Percentiles rank a stretch among this genome's conserved stretches.
Conservation (phyloP, 78 protist genomes). For the Planoprotostelium fungivorum region DNA sequence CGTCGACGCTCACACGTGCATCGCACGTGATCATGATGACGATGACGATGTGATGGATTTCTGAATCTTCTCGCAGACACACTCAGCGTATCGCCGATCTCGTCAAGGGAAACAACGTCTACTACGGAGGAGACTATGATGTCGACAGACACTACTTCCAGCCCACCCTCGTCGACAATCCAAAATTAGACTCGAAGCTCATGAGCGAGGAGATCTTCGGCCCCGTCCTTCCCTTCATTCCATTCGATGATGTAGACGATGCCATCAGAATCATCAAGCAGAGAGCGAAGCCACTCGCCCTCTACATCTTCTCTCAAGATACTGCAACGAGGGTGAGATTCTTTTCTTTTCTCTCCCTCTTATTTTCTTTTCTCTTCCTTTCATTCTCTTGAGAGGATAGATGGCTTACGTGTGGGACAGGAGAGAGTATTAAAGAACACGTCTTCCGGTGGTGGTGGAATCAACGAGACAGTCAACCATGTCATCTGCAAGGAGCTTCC, state of each 20-base stretch:
- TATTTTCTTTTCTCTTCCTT: too few relatives aligned
- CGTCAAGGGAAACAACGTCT: conserved; percentile 31
- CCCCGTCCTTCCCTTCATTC: conserved; percentile 80
- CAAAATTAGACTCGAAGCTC: conserved; percentile 41
- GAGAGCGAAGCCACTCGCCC: conserved; percentile 72
- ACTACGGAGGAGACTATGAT: conserved; percentile 64
- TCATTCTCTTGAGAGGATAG: background rate
- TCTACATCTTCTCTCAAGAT: conserved; percentile 77
- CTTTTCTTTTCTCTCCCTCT: too few relatives aligned
- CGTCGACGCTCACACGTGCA: too few relatives aligned
- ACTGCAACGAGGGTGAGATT: background rate
- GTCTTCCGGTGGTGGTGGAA: conserved; percentile 38
- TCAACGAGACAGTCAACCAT: conserved; percentile 50
- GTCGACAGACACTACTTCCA: conserved; percentile 28
- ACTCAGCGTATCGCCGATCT: conserved; percentile 13
- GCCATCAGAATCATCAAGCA: conserved; percentile 38
- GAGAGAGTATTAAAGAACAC: conserved; percentile 17
- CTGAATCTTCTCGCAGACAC: background rate
- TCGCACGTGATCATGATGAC: too few relatives aligned
- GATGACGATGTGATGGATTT: too few relatives aligned
- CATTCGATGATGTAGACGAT: conserved; percentile 27
- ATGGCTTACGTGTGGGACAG: conserved; percentile 1
- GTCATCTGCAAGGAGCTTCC: conserved; percentile 69
- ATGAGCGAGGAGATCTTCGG: conserved; percentile 81
- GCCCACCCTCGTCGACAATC: conserved; percentile 72